Percentiles rank a stretch among this genome's conserved stretches.
Conservation (phyloP, 2,329 filamentous ascomycete species). For the Metarhizium robertsii region DNA sequence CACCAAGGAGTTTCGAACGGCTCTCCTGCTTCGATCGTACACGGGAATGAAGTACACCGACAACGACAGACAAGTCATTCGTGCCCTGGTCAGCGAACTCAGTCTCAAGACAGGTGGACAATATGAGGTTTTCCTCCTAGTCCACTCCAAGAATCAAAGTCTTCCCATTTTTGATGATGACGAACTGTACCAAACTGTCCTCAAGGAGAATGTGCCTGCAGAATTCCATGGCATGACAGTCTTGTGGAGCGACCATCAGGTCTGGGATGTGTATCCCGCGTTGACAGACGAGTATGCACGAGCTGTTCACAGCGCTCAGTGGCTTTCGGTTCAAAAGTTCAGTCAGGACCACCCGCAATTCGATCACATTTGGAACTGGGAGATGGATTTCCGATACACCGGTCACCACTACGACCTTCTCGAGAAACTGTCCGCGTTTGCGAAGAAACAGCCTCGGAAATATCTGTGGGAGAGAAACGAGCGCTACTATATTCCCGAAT, state of each 20-base stretch:
- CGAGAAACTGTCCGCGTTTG: conserved; percentile 53
- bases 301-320: conserved; percentile 53
- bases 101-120: conserved; percentile 67
- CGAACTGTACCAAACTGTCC: conserved; percentile 47
- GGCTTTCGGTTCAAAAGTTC: conserved; percentile 68
- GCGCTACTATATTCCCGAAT: conserved; percentile 61
- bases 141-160: conserved; percentile 62
- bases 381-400: conserved; percentile 70
- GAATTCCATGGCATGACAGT: conserved; percentile 65
- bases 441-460: conserved; percentile 58
- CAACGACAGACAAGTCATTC: conserved; percentile 70
- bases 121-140: conserved; percentile 70
- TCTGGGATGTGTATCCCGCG: conserved; percentile 67
- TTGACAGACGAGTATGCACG: conserved; percentile 52
- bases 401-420: conserved; percentile 78
- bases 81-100: conserved; percentile 70
- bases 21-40: conserved; percentile 68
- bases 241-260: conserved; percentile 66
- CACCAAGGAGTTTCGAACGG: conserved; percentile 48
- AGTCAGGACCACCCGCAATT: conserved; percentile 68
- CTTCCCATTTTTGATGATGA: conserved; percentile 50
- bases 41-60: conserved; percentile 66
- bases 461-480: conserved; percentile 66
- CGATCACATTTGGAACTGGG: conserved; percentile 81
- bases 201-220: conserved; percentile 53